A percentile compares a stretch with the other conserved stretches of the same genome.
Conservation (phyloP, 2,329 filamentous ascomycete species). For the Penicillium occitanis region DNA sequence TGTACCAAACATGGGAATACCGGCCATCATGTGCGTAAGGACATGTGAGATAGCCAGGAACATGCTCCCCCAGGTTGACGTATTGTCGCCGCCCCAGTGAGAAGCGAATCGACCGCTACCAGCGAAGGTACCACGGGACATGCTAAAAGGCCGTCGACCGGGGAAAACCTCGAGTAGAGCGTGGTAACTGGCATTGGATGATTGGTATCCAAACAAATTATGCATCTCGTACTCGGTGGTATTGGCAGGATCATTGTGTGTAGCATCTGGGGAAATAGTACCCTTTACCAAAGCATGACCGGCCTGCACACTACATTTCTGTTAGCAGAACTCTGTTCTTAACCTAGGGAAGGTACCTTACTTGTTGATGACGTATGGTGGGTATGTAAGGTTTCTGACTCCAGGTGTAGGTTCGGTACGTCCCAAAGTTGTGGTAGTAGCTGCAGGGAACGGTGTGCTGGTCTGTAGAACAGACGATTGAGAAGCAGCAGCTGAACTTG, state of each 20-base stretch:
- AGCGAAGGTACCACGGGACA: not conserved
- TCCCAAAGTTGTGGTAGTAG: not conserved
- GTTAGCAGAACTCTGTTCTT: not conserved
- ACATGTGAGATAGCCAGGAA: constrained; percentile 76
- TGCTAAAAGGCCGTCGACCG: constrained; percentile 53
- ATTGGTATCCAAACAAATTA: constrained; percentile 73
- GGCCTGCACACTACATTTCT: not conserved
- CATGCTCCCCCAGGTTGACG: constrained; percentile 60
- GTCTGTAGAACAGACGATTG: constrained; percentile 50
- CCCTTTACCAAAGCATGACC: constrained; percentile 68
- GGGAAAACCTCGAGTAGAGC: constrained; percentile 65
- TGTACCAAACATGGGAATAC: constrained; percentile 73
- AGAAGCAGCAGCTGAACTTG: constrained; percentile 54
- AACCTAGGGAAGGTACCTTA: not conserved
- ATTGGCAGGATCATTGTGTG: constrained; percentile 64
- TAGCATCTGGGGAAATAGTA: constrained; percentile 74
- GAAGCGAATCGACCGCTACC: not conserved
- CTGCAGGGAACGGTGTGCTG: not conserved
- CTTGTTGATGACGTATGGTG: not conserved
- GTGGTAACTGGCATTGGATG: constrained; percentile 73
- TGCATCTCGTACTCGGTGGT: constrained; percentile 78
- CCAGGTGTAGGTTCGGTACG: not conserved
- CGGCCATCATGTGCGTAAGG: constrained; percentile 67
- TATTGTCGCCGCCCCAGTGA: not conserved
- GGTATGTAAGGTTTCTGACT: not conserved